phyloP scores from a whole-genome alignment of 352 stramenopile genomes.

The Globisporangium sylvaticum region DNA sequence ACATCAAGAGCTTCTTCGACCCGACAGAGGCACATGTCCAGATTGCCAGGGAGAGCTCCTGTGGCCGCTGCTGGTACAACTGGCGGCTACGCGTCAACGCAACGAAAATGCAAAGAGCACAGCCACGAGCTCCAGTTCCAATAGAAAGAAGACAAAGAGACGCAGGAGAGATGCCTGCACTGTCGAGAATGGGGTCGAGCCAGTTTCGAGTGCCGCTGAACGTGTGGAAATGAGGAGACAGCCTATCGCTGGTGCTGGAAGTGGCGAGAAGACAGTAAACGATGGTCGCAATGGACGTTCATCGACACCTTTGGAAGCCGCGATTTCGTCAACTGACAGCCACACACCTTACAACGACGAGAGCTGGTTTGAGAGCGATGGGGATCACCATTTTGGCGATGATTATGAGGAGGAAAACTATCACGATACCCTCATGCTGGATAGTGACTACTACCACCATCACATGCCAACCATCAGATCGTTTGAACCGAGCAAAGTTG shows the following conservation, averaged over 20 bases:
- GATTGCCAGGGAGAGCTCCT: conserved; percentile 34
- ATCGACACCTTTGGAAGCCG: neutral
- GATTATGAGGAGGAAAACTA: neutral
- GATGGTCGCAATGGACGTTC: neutral
- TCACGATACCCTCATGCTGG: neutral
- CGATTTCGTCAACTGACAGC: neutral
- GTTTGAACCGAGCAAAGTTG: too few species aligned
- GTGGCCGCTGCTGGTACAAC: conserved; percentile 37
- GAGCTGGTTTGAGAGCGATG: conserved; percentile 33
- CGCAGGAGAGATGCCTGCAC: neutral
- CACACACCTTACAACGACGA: conserved; percentile 19
- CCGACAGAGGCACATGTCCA: conserved; percentile 36
- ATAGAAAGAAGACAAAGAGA: neutral
- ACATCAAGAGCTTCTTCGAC: conserved; percentile 8
- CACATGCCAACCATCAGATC: neutral
- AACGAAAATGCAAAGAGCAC: neutral
- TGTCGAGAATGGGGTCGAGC: neutral
- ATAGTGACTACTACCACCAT: neutral
- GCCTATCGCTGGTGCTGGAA: neutral
- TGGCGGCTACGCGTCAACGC: neutral
- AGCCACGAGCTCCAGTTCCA: neutral
- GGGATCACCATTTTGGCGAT: neutral
- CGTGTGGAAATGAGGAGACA: neutral
- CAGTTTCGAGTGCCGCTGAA: neutral
- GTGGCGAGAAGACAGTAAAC: neutral